Evolutionary conservation across 2,329 filamentous ascomycete genomes (phyloP).

Genomic region (Dactylellina drechsleri): DNA sequence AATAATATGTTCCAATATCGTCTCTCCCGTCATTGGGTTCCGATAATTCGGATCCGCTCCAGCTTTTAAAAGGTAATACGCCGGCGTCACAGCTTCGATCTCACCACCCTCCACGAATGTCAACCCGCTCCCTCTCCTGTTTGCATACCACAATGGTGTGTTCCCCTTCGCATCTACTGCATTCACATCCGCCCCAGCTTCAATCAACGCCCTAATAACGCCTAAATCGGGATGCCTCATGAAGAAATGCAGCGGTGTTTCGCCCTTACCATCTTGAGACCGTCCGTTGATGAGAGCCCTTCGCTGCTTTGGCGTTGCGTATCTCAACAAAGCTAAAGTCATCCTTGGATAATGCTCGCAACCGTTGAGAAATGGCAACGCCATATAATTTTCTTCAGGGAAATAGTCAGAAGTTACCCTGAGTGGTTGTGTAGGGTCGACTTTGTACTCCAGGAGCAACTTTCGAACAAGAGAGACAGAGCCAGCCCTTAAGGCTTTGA

Average conservation of each 20-base stretch:
- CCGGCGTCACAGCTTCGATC: slow-evolving; percentile 18
- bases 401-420: background rate
- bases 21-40: slow-evolving; percentile 28
- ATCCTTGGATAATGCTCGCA: background rate
- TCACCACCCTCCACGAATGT: slow-evolving; percentile 16
- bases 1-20: slow-evolving; percentile 22
- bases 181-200: slow-evolving; percentile 40
- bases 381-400: background rate
- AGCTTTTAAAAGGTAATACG: slow-evolving; percentile 44
- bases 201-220: slow-evolving; percentile 23
- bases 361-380: slow-evolving; percentile 19
- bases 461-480: slow-evolving; percentile 1
- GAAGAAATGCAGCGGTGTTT: slow-evolving; percentile 21
- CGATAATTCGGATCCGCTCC: slow-evolving; percentile 38
- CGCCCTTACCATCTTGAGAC: slow-evolving; percentile 27
- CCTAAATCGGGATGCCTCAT: slow-evolving; percentile 1
- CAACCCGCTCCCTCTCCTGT: slow-evolving; percentile 17
- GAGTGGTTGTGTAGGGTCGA: slow-evolving; percentile 27
- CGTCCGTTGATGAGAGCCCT: slow-evolving; percentile 2
- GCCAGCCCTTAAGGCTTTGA: background rate
- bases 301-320: slow-evolving; percentile 13
- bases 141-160: slow-evolving; percentile 40
- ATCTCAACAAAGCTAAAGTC: background rate
- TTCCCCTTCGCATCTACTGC: slow-evolving; percentile 32
- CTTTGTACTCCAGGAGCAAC: slow-evolving; percentile 4